Conservation (phyloP, 805 yeast species). For the Candida silvatica region DNA sequence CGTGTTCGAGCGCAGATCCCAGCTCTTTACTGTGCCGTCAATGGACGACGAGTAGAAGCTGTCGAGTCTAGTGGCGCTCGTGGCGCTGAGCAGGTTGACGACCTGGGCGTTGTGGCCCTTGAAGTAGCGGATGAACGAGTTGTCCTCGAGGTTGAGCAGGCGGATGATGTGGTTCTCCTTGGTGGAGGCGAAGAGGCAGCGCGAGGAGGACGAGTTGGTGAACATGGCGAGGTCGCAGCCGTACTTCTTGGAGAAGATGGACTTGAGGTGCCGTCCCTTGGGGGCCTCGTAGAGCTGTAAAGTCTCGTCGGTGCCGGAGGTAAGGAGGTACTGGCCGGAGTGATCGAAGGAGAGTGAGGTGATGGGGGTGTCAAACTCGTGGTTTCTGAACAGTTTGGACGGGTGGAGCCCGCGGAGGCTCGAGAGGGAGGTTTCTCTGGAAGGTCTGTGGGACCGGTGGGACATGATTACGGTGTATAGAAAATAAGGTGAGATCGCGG, state of each 20-base stretch:
- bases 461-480: too few relatives aligned
- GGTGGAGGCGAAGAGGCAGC: constrained; percentile 68
- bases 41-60: constrained; percentile 42
- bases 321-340: constrained; percentile 66
- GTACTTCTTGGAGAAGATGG: constrained; percentile 78
- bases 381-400: constrained; percentile 33
- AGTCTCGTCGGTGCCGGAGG: constrained; percentile 74
- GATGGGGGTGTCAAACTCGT: constrained; percentile 39
- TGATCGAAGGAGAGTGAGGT: constrained; percentile 77
- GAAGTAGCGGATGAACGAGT: constrained; percentile 77
- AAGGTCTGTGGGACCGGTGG: not conserved
- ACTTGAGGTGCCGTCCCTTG: constrained; percentile 58
- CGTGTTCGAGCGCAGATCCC: constrained; percentile 74
- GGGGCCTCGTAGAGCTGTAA: constrained; percentile 75
- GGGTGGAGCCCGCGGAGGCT: constrained; percentile 17
- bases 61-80: constrained; percentile 60
- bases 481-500: too few relatives aligned
- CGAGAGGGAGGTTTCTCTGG: not conserved
- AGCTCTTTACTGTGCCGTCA: constrained; percentile 74
- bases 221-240: constrained; percentile 86
- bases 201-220: constrained; percentile 52
- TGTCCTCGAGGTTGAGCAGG: constrained; percentile 67
- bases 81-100: constrained; percentile 55
- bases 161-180: constrained; percentile 69
- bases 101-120: constrained; percentile 81